Percentiles rank a stretch among this genome's conserved stretches.
Conservation (phyloP, 2,329 filamentous ascomycete genomes). For the Pseudogymnoascus sp. region DNA sequence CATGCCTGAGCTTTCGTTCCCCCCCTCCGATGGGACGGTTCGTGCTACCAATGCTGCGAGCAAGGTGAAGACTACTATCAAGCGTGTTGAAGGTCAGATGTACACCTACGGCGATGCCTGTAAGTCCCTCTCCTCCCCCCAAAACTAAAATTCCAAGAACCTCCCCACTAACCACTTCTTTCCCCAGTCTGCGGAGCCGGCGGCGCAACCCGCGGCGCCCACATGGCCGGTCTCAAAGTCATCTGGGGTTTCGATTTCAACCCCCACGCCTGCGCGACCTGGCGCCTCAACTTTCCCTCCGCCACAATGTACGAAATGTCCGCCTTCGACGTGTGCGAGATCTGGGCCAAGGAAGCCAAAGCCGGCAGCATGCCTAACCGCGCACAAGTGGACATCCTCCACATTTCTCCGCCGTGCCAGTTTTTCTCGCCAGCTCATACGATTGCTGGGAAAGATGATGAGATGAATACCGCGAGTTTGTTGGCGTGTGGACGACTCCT, state of each 20-base stretch:
- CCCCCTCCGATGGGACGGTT: conserved; percentile 21
- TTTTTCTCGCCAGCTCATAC: conserved; percentile 68
- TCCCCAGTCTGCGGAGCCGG: conserved; percentile 57
- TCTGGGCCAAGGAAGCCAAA: conserved; percentile 8
- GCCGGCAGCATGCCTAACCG: neutral
- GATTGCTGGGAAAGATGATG: conserved; percentile 47
- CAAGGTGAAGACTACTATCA: conserved; percentile 12
- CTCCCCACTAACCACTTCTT: neutral
- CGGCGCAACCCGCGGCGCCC: conserved; percentile 59
- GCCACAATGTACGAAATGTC: conserved; percentile 40
- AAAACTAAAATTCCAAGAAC: too few species aligned
- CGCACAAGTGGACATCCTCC: conserved; percentile 51
- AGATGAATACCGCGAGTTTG: conserved; percentile 55
- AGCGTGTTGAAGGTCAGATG: conserved; percentile 31
- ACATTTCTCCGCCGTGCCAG: conserved; percentile 72
- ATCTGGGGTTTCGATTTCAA: conserved; percentile 58
- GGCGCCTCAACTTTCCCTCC: conserved; percentile 49
- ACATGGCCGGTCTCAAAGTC: conserved; percentile 48
- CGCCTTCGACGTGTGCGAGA: conserved; percentile 41
- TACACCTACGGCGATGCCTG: conserved; percentile 65
- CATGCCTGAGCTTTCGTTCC: conserved; percentile 15
- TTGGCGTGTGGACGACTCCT: conserved; percentile 50
- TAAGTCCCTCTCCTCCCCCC: neutral
- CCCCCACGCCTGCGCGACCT: conserved; percentile 47
- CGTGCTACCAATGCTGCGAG: conserved; percentile 12